Conservation (phyloP, 176 grass and related monocot genomes). For the Dactylis glomerata region DNA sequence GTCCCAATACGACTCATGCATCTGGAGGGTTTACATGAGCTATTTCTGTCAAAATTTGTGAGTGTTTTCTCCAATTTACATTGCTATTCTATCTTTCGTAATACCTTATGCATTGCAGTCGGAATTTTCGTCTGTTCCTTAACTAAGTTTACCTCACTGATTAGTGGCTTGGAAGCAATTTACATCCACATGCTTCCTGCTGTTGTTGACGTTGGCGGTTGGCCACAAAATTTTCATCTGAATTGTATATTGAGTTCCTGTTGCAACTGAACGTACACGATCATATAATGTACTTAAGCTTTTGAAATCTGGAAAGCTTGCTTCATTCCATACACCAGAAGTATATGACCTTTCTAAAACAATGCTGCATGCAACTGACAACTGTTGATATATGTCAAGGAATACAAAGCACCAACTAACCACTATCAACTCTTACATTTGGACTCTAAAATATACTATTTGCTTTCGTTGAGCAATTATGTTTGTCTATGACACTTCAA, state of each 20-base stretch:
- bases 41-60: slow-evolving; percentile 99
- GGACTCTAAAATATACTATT: not conserved
- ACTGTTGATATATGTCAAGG: not conserved
- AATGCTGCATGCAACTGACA: not conserved
- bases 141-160: not conserved
- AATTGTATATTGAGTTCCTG: slow-evolving; percentile 1
- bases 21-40: slow-evolving; percentile 94
- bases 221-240: slow-evolving; percentile 4
- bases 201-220: slow-evolving; percentile 11
- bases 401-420: not conserved
- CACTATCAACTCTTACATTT: slow-evolving; percentile 3
- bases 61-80: slow-evolving; percentile 33
- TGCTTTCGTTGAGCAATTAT: slow-evolving; percentile 17
- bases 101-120: slow-evolving; percentile 7
- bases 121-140: slow-evolving; percentile 8
- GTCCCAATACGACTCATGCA: slow-evolving; percentile 92
- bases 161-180: not conserved
- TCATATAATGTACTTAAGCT: slow-evolving; percentile 1
- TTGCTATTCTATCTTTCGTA: not conserved
- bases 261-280: not conserved
- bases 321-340: not conserved
- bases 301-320: slow-evolving; percentile 19
- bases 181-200: not conserved
- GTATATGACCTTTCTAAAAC: not conserved
- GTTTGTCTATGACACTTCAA: slow-evolving; percentile 4